A percentile compares a stretch with the other conserved stretches of the same genome.
Conservation (phyloP, 139 green algal genomes). For the Edaphochlamys debaryana region DNA sequence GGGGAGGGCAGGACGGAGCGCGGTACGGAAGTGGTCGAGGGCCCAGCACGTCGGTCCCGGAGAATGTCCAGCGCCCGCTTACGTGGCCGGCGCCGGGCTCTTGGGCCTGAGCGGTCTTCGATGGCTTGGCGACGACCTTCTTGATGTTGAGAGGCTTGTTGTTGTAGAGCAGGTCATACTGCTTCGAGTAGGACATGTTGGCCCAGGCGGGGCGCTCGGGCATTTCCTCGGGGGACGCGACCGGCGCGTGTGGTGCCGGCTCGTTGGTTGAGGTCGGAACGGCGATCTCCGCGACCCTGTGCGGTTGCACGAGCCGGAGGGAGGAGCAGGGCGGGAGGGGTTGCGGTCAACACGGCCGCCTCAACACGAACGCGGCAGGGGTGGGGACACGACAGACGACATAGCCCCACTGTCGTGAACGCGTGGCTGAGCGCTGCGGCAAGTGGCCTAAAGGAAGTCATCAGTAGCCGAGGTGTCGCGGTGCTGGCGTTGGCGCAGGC, state of each 20-base stretch:
- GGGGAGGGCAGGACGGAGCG: no score
- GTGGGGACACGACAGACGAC: neutral
- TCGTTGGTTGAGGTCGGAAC: neutral
- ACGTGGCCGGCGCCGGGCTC: slow-evolving; percentile 60
- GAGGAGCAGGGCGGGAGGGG: neutral
- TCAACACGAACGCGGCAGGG: neutral
- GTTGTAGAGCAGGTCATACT: slow-evolving; percentile 84
- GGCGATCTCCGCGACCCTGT: slow-evolving; percentile 13
- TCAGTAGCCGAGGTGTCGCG: neutral
- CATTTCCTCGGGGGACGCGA: neutral
- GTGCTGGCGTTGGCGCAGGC: no score
- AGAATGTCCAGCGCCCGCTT: no score
- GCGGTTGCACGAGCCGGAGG: neutral
- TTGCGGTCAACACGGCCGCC: neutral
- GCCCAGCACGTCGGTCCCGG: no score
- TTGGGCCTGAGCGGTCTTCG: slow-evolving; percentile 65
- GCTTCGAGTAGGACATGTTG: slow-evolving; percentile 75
- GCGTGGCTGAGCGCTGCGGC: no score
- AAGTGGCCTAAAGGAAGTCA: no score
- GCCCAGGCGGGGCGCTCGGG: neutral
- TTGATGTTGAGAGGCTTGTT: slow-evolving; percentile 68
- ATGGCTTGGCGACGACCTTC: slow-evolving; percentile 82
- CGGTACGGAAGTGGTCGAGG: no score
- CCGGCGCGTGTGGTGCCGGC: no score
- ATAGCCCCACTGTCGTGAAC: neutral